phyloP scores from a whole-genome alignment of 176 grass and related monocot genomes.

The Oropetium thomaeum region DNA sequence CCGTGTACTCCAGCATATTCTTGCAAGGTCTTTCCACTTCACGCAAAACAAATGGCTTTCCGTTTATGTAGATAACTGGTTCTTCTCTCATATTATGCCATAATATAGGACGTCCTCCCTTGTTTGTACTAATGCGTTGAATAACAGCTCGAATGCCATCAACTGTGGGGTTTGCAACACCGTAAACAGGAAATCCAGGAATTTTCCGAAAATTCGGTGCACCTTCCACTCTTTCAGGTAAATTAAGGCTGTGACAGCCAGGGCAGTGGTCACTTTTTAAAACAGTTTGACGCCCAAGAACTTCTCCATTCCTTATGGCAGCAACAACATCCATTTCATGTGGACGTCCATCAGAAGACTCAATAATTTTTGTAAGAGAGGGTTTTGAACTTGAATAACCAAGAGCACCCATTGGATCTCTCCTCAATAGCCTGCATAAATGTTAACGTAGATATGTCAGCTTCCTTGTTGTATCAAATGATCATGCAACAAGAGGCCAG shows the following conservation, averaged over 20 bases:
- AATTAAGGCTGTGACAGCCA: constrained; percentile 81
- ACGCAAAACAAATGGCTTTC: constrained; percentile 95
- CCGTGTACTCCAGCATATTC: constrained; percentile 97
- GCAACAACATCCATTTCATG: constrained; percentile 78
- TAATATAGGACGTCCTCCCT: constrained; percentile 75
- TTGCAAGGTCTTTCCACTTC: constrained; percentile 98
- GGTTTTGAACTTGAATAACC: constrained; percentile 86
- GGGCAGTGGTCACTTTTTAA: constrained; percentile 98
- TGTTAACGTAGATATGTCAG: constrained; percentile 25
- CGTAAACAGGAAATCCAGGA: constrained; percentile 87
- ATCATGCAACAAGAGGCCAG: constrained; percentile 10
- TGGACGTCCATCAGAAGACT: constrained; percentile 60
- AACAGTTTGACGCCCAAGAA: constrained; percentile 94
- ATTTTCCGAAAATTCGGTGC: constrained; percentile 98
- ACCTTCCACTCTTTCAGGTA: constrained; percentile 90
- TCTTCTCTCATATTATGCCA: constrained; percentile 99
- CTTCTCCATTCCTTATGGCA: constrained; percentile 93
- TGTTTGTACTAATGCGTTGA: constrained; percentile 69
- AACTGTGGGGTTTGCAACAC: constrained; percentile 95
- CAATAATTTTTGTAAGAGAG: constrained; percentile 53
- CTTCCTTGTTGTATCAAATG: constrained; percentile 15
- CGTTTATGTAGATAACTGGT: constrained; percentile 97
- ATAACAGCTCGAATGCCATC: constrained; percentile 91
- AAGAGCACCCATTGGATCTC: constrained; percentile 98
- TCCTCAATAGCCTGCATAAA: constrained; percentile 70